These are phyloP conservation scores for Nakazawaea populi DNA, from an alignment of 805 yeast species.

Conservation along the genomic window DNA sequence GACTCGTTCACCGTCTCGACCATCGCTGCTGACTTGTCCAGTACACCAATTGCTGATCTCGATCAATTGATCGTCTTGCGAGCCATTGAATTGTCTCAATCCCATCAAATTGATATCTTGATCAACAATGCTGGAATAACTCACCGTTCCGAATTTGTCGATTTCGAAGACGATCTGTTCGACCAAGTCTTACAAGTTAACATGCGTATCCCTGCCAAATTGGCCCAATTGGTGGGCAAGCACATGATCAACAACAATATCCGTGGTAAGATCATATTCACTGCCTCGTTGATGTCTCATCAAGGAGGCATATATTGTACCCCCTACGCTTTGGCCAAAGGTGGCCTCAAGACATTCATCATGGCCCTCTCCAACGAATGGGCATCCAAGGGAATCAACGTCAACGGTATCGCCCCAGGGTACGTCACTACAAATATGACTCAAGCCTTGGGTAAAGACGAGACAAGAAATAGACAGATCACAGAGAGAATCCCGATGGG, in stretches of 20 bases:
- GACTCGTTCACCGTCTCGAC: conserved; percentile 13
- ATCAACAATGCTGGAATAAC: conserved; percentile 31
- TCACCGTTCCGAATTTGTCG: conserved; percentile 25
- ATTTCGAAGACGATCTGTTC: conserved; percentile 32
- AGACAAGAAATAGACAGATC: conserved; percentile 21
- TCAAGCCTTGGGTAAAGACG: conserved; percentile 20
- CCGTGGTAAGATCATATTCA: conserved; percentile 35
- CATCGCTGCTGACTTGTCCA: conserved; percentile 22
- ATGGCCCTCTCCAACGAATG: conserved; percentile 38
- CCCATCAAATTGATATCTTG: conserved; percentile 24
- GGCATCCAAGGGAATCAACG: conserved; percentile 36
- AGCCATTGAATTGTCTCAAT: conserved; percentile 23
- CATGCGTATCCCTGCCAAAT: conserved; percentile 28
- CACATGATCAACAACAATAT: conserved; percentile 26
- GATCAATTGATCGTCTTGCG: conserved; percentile 23
- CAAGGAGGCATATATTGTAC: conserved; percentile 32
- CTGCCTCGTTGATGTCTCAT: conserved; percentile 35
- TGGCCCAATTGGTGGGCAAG: conserved; percentile 31
- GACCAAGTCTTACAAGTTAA: conserved; percentile 35
- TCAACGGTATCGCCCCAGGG: conserved; percentile 47
- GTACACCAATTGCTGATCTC: conserved; percentile 21
- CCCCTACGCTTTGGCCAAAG: conserved; percentile 38
- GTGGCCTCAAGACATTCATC: conserved; percentile 30
- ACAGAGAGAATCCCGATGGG: conserved; percentile 35
- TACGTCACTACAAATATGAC: conserved; percentile 43